phyloP scores from a whole-genome alignment of 2,329 filamentous ascomycete genomes.

The Zasmidium citrigriseum region DNA sequence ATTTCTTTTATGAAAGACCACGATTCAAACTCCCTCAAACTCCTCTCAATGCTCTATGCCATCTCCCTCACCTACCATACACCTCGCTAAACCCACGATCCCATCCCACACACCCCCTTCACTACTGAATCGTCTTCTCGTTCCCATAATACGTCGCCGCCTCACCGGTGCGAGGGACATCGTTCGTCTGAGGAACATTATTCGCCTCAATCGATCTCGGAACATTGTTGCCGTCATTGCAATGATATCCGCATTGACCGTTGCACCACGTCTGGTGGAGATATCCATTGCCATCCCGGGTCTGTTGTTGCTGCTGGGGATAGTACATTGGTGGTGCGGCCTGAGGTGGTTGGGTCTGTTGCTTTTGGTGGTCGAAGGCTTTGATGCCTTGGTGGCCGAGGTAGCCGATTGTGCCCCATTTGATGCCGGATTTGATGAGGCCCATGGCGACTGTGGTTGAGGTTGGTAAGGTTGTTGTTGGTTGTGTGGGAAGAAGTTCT shows the following conservation, averaged over 20 bases:
- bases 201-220: no score
- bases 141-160: no score
- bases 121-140: no score
- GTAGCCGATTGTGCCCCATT: background rate
- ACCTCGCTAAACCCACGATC: no score
- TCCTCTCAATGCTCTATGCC: no score
- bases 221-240: background rate
- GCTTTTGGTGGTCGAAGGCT: background rate
- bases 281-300: background rate
- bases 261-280: background rate
- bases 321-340: background rate
- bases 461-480: background rate
- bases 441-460: background rate
- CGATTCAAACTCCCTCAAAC: no score
- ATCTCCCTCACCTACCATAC: no score
- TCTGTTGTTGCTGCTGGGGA: background rate
- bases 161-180: no score
- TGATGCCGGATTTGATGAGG: background rate
- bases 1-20: no score
- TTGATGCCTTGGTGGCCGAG: background rate
- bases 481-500: background rate
- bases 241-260: background rate
- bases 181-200: no score
- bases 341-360: background rate
- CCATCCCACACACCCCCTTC: no score